A percentile compares a stretch with the other conserved stretches of the same genome.
Conservation (phyloP, 2,329 filamentous ascomycete species). For the Fusarium brevicatenulatum region DNA sequence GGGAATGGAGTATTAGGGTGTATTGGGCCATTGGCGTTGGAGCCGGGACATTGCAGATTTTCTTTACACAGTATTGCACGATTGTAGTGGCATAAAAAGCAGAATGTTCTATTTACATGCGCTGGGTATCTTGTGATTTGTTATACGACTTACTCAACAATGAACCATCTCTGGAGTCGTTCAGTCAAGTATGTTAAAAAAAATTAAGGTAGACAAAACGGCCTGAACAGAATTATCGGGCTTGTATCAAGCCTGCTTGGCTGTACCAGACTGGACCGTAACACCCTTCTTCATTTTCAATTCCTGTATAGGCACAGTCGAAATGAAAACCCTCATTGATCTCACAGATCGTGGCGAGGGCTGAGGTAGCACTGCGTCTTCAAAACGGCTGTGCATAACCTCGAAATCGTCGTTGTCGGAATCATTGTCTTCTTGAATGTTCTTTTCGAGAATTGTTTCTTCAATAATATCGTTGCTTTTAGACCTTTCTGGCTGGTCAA, state of each 20-base stretch:
- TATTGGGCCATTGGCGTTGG: slow-evolving; percentile 35
- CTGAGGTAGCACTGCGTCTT: slow-evolving; percentile 61
- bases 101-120: slow-evolving; percentile 18
- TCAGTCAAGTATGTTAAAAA: not conserved
- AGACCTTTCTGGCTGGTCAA: slow-evolving; percentile 55
- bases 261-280: slow-evolving; percentile 58
- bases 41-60: slow-evolving; percentile 29
- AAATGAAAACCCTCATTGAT: slow-evolving; percentile 70
- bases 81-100: slow-evolving; percentile 31
- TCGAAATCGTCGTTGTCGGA: slow-evolving; percentile 63
- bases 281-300: slow-evolving; percentile 61
- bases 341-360: slow-evolving; percentile 59
- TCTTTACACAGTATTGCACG: slow-evolving; percentile 26
- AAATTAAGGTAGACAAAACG: not conserved
- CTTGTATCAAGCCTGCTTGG: slow-evolving; percentile 26
- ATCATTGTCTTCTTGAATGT: slow-evolving; percentile 36
- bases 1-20: slow-evolving; percentile 7
- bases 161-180: not conserved
- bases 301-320: slow-evolving; percentile 62
- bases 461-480: slow-evolving; percentile 52
- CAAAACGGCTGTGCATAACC: slow-evolving; percentile 65
- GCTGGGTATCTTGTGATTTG: slow-evolving; percentile 34
- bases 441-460: slow-evolving; percentile 54
- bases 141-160: not conserved
- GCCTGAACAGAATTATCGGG: not conserved